A percentile compares a stretch with the other conserved stretches of the same genome.
Conservation (phyloP, 2,329 filamentous ascomycete species). For the Aspergillus sp. region DNA sequence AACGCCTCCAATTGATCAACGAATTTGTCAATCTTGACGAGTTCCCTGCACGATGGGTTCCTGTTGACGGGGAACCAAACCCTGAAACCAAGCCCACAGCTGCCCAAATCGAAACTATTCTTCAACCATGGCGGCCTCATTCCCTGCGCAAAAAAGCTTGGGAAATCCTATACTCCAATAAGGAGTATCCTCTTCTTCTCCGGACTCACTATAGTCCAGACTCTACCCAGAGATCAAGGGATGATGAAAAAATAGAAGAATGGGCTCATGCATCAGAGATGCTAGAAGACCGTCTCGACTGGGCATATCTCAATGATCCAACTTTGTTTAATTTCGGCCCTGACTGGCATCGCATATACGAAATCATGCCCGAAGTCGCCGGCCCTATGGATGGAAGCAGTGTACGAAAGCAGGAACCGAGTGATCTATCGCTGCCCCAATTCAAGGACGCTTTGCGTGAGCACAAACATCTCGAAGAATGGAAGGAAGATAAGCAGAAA, state of each 20-base stretch:
- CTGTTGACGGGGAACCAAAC: neutral
- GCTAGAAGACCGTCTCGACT: slow-evolving; percentile 1
- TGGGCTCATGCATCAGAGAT: slow-evolving; percentile 2
- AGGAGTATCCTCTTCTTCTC: slow-evolving; percentile 1
- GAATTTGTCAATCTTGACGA: slow-evolving; percentile 5
- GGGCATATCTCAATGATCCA: slow-evolving; percentile 3
- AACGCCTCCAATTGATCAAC: slow-evolving; percentile 4
- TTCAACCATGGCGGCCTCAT: slow-evolving; percentile 4
- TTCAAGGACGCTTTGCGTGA: too few relatives aligned
- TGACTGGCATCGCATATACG: slow-evolving; percentile 4
- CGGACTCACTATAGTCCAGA: slow-evolving; percentile 5
- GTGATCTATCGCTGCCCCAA: too few relatives aligned
- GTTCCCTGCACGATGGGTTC: slow-evolving; percentile 4
- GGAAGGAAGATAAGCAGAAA: neutral
- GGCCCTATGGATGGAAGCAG: neutral
- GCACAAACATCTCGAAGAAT: too few relatives aligned
- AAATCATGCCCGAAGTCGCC: slow-evolving; percentile 6
- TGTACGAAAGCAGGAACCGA: too few relatives aligned
- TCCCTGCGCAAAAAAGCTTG: slow-evolving; percentile 4
- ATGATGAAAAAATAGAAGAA: slow-evolving; percentile 2
- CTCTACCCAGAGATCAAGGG: neutral
- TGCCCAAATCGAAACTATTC: slow-evolving; percentile 5
- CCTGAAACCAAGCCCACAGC: slow-evolving; percentile 4
- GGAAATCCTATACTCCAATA: neutral
- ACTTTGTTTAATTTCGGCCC: slow-evolving; percentile 4